Evolutionary conservation across 306 rosid species (phyloP).

Genomic region (Vigna angularis): DNA sequence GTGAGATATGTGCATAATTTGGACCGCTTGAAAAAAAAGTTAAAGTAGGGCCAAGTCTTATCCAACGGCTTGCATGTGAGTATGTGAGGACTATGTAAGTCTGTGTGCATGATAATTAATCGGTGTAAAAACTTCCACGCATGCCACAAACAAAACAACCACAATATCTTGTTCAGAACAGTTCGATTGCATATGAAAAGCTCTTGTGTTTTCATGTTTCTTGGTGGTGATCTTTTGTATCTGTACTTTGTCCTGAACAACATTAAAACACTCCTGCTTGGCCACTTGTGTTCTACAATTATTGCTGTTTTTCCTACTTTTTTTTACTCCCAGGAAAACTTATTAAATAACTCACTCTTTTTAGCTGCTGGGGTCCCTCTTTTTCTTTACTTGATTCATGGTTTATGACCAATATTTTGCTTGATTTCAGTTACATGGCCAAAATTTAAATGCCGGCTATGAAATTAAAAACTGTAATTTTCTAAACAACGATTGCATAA

Average conservation of each 20-base stretch:
- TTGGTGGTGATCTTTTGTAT: slow-evolving; percentile 41
- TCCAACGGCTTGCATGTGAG: slow-evolving; percentile 28
- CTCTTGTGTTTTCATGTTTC: slow-evolving; percentile 45
- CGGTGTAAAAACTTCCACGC: slow-evolving; percentile 52
- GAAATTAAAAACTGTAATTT: neutral
- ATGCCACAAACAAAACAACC: slow-evolving; percentile 50
- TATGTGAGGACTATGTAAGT: slow-evolving; percentile 1
- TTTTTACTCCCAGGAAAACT: slow-evolving; percentile 43
- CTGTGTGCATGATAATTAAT: slow-evolving; percentile 25
- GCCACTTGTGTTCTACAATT: slow-evolving; percentile 58
- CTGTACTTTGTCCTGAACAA: slow-evolving; percentile 69
- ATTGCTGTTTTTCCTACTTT: slow-evolving; percentile 41
- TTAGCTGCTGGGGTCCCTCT: slow-evolving; percentile 21
- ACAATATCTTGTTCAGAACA: slow-evolving; percentile 36
- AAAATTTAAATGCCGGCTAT: slow-evolving; percentile 3
- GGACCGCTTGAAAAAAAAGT: slow-evolving; percentile 9
- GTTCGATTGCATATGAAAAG: slow-evolving; percentile 43
- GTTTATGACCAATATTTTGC: slow-evolving; percentile 11
- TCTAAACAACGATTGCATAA: neutral
- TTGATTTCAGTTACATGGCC: slow-evolving; percentile 12
- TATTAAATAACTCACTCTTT: slow-evolving; percentile 39
- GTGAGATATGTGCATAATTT: slow-evolving; percentile 22
- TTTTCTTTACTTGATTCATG: slow-evolving; percentile 12
- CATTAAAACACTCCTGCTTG: slow-evolving; percentile 62
- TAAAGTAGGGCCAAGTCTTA: slow-evolving; percentile 20